Percentiles rank a stretch among this genome's conserved stretches.
These are phyloP conservation scores for Wickerhamiella musiphila DNA, from an alignment of 805 yeast genomes.

Conservation along the genomic window DNA sequence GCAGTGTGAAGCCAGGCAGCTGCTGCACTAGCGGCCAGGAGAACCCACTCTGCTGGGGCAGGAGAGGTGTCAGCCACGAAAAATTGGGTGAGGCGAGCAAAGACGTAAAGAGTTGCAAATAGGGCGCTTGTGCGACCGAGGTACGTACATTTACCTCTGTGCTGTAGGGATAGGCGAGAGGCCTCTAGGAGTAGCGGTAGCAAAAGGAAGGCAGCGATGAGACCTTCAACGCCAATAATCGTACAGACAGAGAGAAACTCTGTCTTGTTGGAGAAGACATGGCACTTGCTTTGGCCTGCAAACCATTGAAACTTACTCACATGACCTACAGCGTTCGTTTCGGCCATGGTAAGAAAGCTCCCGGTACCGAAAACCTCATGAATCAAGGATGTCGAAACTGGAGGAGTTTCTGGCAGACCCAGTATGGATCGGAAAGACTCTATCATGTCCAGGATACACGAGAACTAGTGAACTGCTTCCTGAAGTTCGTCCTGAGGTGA, in stretches of 20 bases:
- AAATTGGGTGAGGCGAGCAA: constrained; percentile 6
- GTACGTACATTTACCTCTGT: constrained; percentile 7
- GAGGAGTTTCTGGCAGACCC: too few species aligned
- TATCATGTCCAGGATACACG: too few species aligned
- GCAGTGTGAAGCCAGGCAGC: constrained; percentile 8
- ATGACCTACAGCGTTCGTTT: too few species aligned
- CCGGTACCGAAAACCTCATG: too few species aligned
- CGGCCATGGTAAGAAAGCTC: too few species aligned
- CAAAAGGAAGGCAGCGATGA: constrained; percentile 4
- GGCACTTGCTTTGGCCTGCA: constrained; percentile 7
- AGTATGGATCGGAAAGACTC: too few species aligned
- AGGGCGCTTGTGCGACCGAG: constrained; percentile 11
- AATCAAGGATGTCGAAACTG: too few species aligned
- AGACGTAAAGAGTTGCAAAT: constrained; percentile 7
- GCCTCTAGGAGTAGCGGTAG: constrained; percentile 8
- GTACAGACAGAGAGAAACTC: constrained; percentile 13
- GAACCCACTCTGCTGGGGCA: constrained; percentile 5
- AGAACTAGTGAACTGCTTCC: too few species aligned
- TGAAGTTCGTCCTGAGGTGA: too few species aligned
- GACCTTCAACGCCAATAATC: constrained; percentile 7
- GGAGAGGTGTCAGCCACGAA: constrained; percentile 3
- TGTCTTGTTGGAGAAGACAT: constrained; percentile 11
- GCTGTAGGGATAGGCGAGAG: constrained; percentile 7
- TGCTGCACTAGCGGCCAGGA: constrained; percentile 4
- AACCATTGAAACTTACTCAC: too few species aligned